These are phyloP conservation scores for Ilex aquifolium DNA, from an alignment of 257 asterid genomes.

Conservation along the genomic window DNA sequence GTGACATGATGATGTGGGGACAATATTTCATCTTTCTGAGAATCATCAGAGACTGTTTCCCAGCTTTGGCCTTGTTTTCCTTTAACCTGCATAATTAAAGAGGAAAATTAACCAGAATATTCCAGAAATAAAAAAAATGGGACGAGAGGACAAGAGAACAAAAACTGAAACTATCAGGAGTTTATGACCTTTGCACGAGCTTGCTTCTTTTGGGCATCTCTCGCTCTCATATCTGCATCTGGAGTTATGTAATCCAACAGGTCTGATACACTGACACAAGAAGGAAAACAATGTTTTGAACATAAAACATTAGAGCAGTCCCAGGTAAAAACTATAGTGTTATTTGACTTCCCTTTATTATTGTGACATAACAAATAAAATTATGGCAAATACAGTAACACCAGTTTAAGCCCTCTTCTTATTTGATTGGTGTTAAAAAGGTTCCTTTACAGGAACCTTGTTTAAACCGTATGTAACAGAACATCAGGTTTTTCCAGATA, in stretches of 20 bases:
- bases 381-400: too few relatives aligned
- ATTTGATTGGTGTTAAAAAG: too few relatives aligned
- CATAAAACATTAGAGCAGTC: too few relatives aligned
- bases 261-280: conserved; percentile 68
- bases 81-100: conserved; percentile 42
- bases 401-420: too few relatives aligned
- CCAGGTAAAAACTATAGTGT: background rate
- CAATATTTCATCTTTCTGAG: conserved; percentile 37
- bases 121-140: background rate
- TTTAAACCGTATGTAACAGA: too few relatives aligned
- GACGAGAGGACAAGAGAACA: conserved; percentile 3
- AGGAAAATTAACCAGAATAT: conserved; percentile 18
- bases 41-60: conserved; percentile 44
- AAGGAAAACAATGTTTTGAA: background rate
- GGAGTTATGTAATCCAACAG: conserved; percentile 82
- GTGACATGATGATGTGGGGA: conserved; percentile 36
- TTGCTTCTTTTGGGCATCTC: conserved; percentile 81
- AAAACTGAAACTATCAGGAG: background rate
- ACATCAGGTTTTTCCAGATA: too few relatives aligned
- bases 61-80: conserved; percentile 57
- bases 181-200: conserved; percentile 74
- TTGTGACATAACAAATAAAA: too few relatives aligned
- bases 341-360: background rate
- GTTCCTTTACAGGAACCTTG: too few relatives aligned
- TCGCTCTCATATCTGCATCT: conserved; percentile 78